Evolutionary conservation across 129 eudicot species (phyloP), one percentile per base, ranked within the genome.

Genomic region (Scalesia atractyloides): DNA sequence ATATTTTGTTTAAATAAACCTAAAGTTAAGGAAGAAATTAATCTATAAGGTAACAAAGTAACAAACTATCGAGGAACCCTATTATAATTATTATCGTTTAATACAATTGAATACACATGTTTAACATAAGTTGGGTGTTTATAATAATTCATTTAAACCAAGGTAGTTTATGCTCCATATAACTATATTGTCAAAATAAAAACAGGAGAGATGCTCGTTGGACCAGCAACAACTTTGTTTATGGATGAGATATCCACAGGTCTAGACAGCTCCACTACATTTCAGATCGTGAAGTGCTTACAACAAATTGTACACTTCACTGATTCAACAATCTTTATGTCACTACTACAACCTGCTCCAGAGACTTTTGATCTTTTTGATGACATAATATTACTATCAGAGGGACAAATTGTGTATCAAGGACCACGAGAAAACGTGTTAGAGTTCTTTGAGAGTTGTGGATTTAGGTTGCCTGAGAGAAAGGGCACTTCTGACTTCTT

Each of bases 241-340:
- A 91, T 91, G 97, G 96, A 91, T 36, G 97, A 91, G 77, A 91
- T 91, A 76, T 91, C 97, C 52, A 91, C 96, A 0, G 97, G 97
- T 41, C 76, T 91, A 34, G 97, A 91, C 82, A 91, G 97, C 67
- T 88, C 97, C 7, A 91, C 97, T 26, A 88, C 97, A 6, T 91
- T 76, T 78, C 96, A 91, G 78, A 88, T 91, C 46, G 97, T 91
- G 22, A 88, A 91, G 73, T 91, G 97, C 67, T 30, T 91, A 84
- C 97, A 91, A 64, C 97, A 91, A 69, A 74, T 91, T 49, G 93
- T 60, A 16, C 97, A 88, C 69, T 73, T 84, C 52, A 88, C 88
- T 0, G 89, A 88, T 39, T 84, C 97, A 65, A 84, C 96, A 41
- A 79, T 91, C 66, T 69, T 91, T 58, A 86, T 91, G 91, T 91